A percentile compares a stretch with the other conserved stretches of the same genome.
phyloP scores from a whole-genome alignment of 495 filamentous ascomycete genomes.

The Articulospora tetracladia region DNA sequence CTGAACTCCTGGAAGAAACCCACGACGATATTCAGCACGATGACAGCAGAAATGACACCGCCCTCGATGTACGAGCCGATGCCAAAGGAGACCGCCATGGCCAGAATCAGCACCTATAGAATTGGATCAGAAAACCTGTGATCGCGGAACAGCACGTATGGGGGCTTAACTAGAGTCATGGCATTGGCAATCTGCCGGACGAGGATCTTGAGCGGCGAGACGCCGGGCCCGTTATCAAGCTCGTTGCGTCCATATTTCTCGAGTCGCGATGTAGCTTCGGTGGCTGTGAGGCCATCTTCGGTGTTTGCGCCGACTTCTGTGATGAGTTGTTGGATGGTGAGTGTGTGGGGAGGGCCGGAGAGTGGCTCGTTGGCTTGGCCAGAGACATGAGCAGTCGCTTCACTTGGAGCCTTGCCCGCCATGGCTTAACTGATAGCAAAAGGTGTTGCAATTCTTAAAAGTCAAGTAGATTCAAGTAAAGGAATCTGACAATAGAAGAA shows the following conservation, averaged over 20 bases:
- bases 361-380: conserved; percentile 32
- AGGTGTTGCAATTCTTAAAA: not conserved
- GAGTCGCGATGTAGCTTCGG: conserved; percentile 51
- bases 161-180: conserved; percentile 51
- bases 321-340: conserved; percentile 50
- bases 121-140: conserved; percentile 13
- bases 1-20: conserved; percentile 78
- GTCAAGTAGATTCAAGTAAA: not conserved
- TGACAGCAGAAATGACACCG: conserved; percentile 74
- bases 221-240: conserved; percentile 53
- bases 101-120: conserved; percentile 68
- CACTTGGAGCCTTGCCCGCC: not conserved
- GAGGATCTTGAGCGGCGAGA: conserved; percentile 68
- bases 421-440: not conserved
- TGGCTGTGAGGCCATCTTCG: conserved; percentile 55
- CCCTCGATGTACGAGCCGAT: conserved; percentile 79
- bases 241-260: conserved; percentile 59
- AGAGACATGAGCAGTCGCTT: conserved; percentile 1
- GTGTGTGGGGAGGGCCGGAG: conserved; percentile 60
- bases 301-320: conserved; percentile 54
- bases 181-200: conserved; percentile 60
- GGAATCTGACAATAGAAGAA: not conserved
- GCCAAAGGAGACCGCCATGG: conserved; percentile 77
- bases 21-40: conserved; percentile 70
- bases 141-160: not conserved